phyloP scores from a whole-genome alignment of 106 monocot species.

The Gastrodia elata region DNA sequence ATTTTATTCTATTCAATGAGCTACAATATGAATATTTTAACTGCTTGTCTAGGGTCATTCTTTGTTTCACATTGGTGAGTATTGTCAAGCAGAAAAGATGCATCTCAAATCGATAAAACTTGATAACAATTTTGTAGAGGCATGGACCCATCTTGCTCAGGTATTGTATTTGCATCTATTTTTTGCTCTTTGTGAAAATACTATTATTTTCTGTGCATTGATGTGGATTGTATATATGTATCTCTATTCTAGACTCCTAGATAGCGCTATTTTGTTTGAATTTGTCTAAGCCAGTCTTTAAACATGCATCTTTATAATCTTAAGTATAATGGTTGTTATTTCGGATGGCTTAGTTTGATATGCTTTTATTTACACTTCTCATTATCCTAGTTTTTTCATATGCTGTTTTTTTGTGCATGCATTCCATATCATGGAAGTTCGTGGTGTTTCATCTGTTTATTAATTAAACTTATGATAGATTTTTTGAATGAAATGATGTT shows the following conservation, averaged over 20 bases:
- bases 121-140: constrained; percentile 66
- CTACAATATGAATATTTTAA: neutral
- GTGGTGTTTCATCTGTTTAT: neutral
- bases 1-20: constrained; percentile 1
- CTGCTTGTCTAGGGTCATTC: constrained; percentile 56
- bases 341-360: neutral
- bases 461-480: neutral
- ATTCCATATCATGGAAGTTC: neutral
- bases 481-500: neutral
- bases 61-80: constrained; percentile 73
- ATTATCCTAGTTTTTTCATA: constrained; percentile 1
- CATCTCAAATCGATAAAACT: constrained; percentile 67
- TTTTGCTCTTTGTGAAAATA: neutral
- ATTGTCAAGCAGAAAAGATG: constrained; percentile 65
- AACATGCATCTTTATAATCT: neutral
- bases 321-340: neutral
- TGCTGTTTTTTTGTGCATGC: neutral
- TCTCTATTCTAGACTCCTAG: neutral
- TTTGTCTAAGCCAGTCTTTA: neutral
- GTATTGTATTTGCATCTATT: constrained; percentile 20
- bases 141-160: constrained; percentile 86
- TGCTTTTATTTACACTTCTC: neutral
- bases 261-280: neutral
- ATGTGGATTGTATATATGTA: neutral
- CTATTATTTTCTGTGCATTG: neutral